These are phyloP conservation scores for Rhexocercosporidium sp. DNA, from an alignment of 2,329 filamentous ascomycete species.

Conservation along the genomic window DNA sequence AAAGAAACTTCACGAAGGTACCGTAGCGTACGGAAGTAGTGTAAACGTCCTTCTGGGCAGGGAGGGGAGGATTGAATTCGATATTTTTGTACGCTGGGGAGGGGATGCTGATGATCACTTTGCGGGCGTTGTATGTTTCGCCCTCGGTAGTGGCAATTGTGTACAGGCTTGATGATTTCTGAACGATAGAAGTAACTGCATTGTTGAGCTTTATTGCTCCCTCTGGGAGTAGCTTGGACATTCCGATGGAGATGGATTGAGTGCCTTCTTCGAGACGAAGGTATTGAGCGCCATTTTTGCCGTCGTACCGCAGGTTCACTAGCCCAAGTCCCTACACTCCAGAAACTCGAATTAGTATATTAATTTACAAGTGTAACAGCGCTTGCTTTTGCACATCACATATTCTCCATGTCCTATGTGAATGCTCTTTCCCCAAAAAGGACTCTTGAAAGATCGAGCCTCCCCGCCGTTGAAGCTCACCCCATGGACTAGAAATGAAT, in stretches of 20 bases:
- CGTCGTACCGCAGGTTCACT: not conserved
- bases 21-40: conserved; percentile 10
- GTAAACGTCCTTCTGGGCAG: conserved; percentile 43
- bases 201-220: conserved; percentile 11
- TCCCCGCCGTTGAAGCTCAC: too few relatives aligned
- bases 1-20: conserved; percentile 27
- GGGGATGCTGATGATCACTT: conserved; percentile 54
- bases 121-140: conserved; percentile 27
- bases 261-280: conserved; percentile 14
- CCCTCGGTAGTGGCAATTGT: conserved; percentile 1
- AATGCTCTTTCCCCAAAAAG: too few relatives aligned
- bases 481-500: too few relatives aligned
- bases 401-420: too few relatives aligned
- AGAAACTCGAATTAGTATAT: too few relatives aligned
- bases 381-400: too few relatives aligned
- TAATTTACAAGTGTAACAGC: too few relatives aligned
- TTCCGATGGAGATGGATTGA: conserved; percentile 14
- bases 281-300: not conserved
- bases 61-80: conserved; percentile 51
- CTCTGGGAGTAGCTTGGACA: conserved; percentile 1
- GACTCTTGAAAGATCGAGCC: too few relatives aligned
- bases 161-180: conserved; percentile 45
- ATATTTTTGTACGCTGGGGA: conserved; percentile 53
- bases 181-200: conserved; percentile 45
- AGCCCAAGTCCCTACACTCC: not conserved